Evolutionary conservation across 768 basidiomycete genomes (phyloP).

Genomic region (Xerocomellus intermedius): DNA sequence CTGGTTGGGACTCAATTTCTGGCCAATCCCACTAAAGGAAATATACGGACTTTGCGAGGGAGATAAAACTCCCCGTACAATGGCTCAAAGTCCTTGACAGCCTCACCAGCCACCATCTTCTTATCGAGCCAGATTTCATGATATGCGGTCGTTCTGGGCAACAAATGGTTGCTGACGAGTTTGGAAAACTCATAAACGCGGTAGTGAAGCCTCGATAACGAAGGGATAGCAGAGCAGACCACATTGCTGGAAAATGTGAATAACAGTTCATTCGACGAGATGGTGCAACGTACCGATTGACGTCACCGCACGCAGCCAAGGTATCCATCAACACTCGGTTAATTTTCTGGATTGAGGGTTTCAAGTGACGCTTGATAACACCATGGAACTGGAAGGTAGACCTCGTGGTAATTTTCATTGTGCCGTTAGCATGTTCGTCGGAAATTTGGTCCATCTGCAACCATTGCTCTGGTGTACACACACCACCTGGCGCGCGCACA

Average conservation of each 20-base stretch:
- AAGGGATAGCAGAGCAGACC: constrained; percentile 87
- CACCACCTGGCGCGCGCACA: constrained; percentile 93
- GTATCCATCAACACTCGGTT: constrained; percentile 91
- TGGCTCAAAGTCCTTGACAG: constrained; percentile 92
- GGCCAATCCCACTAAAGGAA: neutral
- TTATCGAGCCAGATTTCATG: constrained; percentile 99
- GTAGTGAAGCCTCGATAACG: constrained; percentile 80
- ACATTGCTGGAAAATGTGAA: constrained; percentile 62
- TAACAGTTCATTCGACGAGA: neutral
- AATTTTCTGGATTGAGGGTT: constrained; percentile 94
- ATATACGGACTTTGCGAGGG: constrained; percentile 75
- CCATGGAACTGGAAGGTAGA: constrained; percentile 99
- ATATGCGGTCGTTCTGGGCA: constrained; percentile 91
- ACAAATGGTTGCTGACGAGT: constrained; percentile 77
- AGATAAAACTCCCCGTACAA: constrained; percentile 98
- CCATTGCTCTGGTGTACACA: constrained; percentile 92
- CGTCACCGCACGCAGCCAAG: constrained; percentile 97
- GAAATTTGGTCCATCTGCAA: constrained; percentile 93
- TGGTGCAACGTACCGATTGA: constrained; percentile 65
- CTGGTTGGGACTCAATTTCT: constrained; percentile 38
- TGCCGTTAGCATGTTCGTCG: constrained; percentile 90
- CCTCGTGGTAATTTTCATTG: constrained; percentile 96
- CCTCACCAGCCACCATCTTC: constrained; percentile 92
- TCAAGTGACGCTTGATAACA: constrained; percentile 94
- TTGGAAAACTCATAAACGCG: constrained; percentile 85